Evolutionary conservation across 2,329 filamentous ascomycete genomes (phyloP).

Genomic region (Talaromyces sp.): DNA sequence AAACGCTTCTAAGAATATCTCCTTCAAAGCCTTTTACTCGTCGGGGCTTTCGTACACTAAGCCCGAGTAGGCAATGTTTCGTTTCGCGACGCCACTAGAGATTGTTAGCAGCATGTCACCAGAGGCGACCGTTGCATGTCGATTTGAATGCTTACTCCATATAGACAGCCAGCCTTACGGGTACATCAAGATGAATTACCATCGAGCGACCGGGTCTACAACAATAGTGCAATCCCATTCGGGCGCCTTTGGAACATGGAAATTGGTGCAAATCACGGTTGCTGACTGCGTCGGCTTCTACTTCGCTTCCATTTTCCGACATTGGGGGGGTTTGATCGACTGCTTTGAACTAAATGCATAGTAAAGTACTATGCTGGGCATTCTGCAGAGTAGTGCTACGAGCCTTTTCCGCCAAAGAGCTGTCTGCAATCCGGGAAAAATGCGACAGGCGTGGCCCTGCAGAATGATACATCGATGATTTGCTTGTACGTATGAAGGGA

Average conservation of each 20-base stretch:
- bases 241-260: background rate
- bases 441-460: too few species aligned
- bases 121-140: background rate
- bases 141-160: background rate
- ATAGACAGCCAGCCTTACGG: background rate
- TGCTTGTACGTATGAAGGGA: background rate
- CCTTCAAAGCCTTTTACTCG: background rate
- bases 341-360: too few species aligned
- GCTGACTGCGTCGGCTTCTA: background rate
- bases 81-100: background rate
- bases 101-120: background rate
- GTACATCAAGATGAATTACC: background rate
- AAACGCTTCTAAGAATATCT: background rate
- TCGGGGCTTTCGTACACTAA: background rate
- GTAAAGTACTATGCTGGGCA: background rate
- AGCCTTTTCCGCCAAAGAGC: background rate
- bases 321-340: too few species aligned
- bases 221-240: background rate
- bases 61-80: background rate
- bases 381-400: background rate
- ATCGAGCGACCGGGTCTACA: background rate
- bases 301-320: background rate
- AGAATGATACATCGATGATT: background rate
- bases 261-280: background rate
- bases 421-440: too few species aligned